Evolutionary conservation across 805 yeast genomes (phyloP), one percentile per base, ranked within the genome.

Genomic region (Wickerhamomyces queroliae): DNA sequence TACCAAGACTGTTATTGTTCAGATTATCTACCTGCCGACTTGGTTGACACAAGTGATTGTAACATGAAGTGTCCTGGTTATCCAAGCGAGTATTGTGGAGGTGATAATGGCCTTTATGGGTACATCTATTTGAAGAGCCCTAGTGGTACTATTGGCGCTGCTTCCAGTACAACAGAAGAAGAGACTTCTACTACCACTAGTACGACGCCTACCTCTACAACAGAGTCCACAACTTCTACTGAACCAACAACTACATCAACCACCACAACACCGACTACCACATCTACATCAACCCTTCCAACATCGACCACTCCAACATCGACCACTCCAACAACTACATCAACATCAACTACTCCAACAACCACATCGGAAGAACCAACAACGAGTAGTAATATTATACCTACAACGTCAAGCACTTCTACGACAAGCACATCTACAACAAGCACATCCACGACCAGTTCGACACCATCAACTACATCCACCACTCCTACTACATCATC

Each of bases 1-100:
- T 43, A 49, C 8, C 33, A 54, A 21, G 30, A 56, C 35, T 72
- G 78, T 42, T 72, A 70, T 63, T 72, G 78, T 44, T 55, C 72
- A 11, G 56, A 70, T 43, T 36, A 51, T 16, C 50, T 64, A 10
- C 76, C 77, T 1, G 55, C 38, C 1, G 49, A 52, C 12, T 55
- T 64, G 4, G 57, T 50, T 5, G 42, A 46, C 24, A 17, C 48
- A 21, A 31, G 50, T 17, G 39, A 56, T 17, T 70, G 76, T 52
- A 42, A 48, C 20, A 39, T 39, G 4, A 46, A 53, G 1, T 70
- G 76, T 51, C 72, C 74, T 3, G 72, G 74, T 2, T 67, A 42
- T 39, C 58, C 59, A 7, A 40, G 41, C 34, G 73, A 70, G 32
- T 38, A 50, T 16, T 70, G 76, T 52, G 74, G 68, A 9, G 59